These are phyloP conservation scores for Closterium sp. DNA, from an alignment of 139 green algal genomes.

Conservation along the genomic window DNA sequence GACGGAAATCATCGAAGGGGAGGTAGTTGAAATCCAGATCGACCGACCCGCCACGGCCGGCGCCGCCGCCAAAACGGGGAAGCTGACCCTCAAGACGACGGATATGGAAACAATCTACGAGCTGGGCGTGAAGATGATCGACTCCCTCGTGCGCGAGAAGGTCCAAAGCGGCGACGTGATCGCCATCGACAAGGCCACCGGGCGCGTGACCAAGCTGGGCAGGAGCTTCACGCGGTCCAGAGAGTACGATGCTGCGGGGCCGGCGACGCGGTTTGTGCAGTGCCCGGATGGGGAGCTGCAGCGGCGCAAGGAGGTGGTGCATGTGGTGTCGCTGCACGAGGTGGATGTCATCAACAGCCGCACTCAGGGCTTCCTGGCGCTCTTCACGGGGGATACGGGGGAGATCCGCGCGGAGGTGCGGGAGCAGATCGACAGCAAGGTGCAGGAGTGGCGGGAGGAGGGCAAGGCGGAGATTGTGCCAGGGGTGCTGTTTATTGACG, in stretches of 20 bases:
- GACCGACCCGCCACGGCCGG: constrained; percentile 58
- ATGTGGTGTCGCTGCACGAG: constrained; percentile 94
- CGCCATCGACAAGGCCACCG: constrained; percentile 93
- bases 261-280: constrained; percentile 94
- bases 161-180: constrained; percentile 92
- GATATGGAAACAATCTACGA: constrained; percentile 99
- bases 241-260: constrained; percentile 97
- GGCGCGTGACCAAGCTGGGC: constrained; percentile 84
- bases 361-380: constrained; percentile 94
- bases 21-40: constrained; percentile 99
- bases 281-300: constrained; percentile 97
- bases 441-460: constrained; percentile 96
- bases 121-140: constrained; percentile 77
- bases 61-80: constrained; percentile 67
- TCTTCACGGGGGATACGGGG: constrained; percentile 97
- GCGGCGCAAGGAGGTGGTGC: constrained; percentile 95
- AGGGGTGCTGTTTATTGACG: constrained; percentile 96
- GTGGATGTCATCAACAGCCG: constrained; percentile 97
- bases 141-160: constrained; percentile 84
- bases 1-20: constrained; percentile 97
- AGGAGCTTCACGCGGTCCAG: constrained; percentile 88
- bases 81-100: constrained; percentile 95
- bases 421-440: constrained; percentile 86
- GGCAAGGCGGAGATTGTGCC: constrained; percentile 99
- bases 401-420: constrained; percentile 95